phyloP scores from a whole-genome alignment of 2,329 filamentous ascomycete genomes.

The Albifimbria verrucaria region DNA sequence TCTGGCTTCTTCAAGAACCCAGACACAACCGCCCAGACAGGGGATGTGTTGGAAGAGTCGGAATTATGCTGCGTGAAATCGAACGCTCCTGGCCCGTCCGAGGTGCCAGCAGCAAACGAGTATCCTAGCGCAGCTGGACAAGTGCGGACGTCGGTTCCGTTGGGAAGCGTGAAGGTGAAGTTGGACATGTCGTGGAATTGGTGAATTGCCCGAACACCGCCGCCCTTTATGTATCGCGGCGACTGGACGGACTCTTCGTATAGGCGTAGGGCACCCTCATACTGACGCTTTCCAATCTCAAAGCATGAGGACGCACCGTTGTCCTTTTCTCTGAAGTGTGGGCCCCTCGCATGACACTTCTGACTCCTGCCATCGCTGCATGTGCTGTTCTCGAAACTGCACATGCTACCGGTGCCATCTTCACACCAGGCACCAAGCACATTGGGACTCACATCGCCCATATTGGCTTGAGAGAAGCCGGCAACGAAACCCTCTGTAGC shows the following conservation, averaged over 20 bases:
- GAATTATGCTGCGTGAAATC: slow-evolving; percentile 86
- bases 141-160: slow-evolving; percentile 67
- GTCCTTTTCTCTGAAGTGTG: slow-evolving; percentile 62
- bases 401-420: slow-evolving; percentile 68
- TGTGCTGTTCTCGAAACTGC: slow-evolving; percentile 74
- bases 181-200: slow-evolving; percentile 75
- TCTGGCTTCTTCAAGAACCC: slow-evolving; percentile 67
- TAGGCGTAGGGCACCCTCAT: slow-evolving; percentile 45
- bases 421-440: slow-evolving; percentile 82
- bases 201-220: slow-evolving; percentile 73
- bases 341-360: slow-evolving; percentile 68
- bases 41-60: slow-evolving; percentile 64
- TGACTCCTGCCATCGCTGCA: slow-evolving; percentile 66
- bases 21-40: slow-evolving; percentile 74
- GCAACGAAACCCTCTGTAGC: slow-evolving; percentile 72
- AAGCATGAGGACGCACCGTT: slow-evolving; percentile 72
- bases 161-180: slow-evolving; percentile 68
- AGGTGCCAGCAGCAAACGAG: slow-evolving; percentile 85
- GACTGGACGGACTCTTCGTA: slow-evolving; percentile 47
- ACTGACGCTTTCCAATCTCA: slow-evolving; percentile 70
- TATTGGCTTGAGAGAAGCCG: slow-evolving; percentile 87
- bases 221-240: slow-evolving; percentile 54
- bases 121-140: slow-evolving; percentile 86
- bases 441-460: slow-evolving; percentile 87
- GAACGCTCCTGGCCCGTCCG: slow-evolving; percentile 82